Conservation (phyloP, 192 early-diverging fungal species). For the Backusella morwellensis region DNA sequence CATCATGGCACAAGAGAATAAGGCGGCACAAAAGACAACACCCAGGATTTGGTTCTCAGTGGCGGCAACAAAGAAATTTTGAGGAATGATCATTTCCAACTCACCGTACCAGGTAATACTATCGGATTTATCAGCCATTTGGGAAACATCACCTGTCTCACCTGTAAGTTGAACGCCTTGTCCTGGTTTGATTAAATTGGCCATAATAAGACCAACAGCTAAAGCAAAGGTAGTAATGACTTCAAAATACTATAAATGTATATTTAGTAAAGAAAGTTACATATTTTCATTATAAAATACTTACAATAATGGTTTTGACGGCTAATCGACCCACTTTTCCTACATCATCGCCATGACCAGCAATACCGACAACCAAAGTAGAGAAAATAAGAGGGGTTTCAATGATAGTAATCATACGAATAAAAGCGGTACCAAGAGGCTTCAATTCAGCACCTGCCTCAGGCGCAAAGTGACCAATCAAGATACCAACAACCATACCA, state of each 20-base stretch:
- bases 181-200: conserved; percentile 64
- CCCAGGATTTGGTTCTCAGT: conserved; percentile 39
- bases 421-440: conserved; percentile 48
- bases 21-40: conserved; percentile 61
- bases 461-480: conserved; percentile 50
- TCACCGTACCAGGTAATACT: conserved; percentile 54
- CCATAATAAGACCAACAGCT: conserved; percentile 62
- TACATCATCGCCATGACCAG: conserved; percentile 68
- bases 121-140: conserved; percentile 16
- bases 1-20: conserved; percentile 63
- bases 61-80: conserved; percentile 55
- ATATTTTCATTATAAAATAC: neutral
- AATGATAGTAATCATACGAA: conserved; percentile 52
- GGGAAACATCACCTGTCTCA: neutral
- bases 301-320: conserved; percentile 58
- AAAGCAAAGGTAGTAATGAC: conserved; percentile 62
- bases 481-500: conserved; percentile 44
- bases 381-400: conserved; percentile 70
- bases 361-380: conserved; percentile 69
- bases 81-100: conserved; percentile 59
- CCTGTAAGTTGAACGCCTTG: conserved; percentile 40
- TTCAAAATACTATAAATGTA: conserved; percentile 54
- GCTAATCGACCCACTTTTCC: conserved; percentile 57
- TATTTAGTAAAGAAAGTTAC: neutral
- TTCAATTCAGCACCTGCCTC: conserved; percentile 38